Evolutionary conservation across 805 yeast species (phyloP).

Genomic region (Ogataea pini): DNA sequence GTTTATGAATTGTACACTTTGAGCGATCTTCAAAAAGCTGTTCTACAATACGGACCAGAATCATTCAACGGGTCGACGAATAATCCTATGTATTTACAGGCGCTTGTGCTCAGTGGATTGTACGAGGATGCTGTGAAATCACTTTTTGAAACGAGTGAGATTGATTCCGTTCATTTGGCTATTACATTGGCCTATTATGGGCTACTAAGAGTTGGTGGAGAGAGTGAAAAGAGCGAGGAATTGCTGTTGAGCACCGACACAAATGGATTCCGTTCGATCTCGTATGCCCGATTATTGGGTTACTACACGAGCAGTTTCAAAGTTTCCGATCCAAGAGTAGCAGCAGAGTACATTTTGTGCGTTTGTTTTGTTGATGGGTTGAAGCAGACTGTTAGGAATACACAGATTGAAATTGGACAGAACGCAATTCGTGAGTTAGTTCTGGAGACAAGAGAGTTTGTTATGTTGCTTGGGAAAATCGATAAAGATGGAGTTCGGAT

Average conservation of each 20-base stretch:
- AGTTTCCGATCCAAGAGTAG: slow-evolving; percentile 82
- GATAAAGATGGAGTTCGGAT: slow-evolving; percentile 71
- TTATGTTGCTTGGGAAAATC: slow-evolving; percentile 79
- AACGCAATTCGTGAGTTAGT: slow-evolving; percentile 83
- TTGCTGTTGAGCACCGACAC: slow-evolving; percentile 36
- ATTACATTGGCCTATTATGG: slow-evolving; percentile 78
- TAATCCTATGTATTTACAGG: slow-evolving; percentile 72
- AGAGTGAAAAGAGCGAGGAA: slow-evolving; percentile 11
- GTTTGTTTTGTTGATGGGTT: slow-evolving; percentile 57
- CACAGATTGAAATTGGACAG: slow-evolving; percentile 61
- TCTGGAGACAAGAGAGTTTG: slow-evolving; percentile 82
- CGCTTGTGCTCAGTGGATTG: slow-evolving; percentile 72
- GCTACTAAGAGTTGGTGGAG: slow-evolving; percentile 48
- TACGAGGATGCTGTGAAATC: slow-evolving; percentile 79
- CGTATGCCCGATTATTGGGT: slow-evolving; percentile 69
- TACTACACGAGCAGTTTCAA: slow-evolving; percentile 82
- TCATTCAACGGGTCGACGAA: slow-evolving; percentile 66
- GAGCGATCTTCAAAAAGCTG: slow-evolving; percentile 68
- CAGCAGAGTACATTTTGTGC: slow-evolving; percentile 82
- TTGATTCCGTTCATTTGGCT: slow-evolving; percentile 88
- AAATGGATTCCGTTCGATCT: slow-evolving; percentile 33
- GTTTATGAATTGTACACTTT: slow-evolving; percentile 72
- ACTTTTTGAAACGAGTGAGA: slow-evolving; percentile 61
- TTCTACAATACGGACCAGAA: slow-evolving; percentile 70
- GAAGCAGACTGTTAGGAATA: slow-evolving; percentile 27